These are phyloP conservation scores for Lachnellula hyalina DNA, from an alignment of 2,329 filamentous ascomycete species.

Conservation along the genomic window DNA sequence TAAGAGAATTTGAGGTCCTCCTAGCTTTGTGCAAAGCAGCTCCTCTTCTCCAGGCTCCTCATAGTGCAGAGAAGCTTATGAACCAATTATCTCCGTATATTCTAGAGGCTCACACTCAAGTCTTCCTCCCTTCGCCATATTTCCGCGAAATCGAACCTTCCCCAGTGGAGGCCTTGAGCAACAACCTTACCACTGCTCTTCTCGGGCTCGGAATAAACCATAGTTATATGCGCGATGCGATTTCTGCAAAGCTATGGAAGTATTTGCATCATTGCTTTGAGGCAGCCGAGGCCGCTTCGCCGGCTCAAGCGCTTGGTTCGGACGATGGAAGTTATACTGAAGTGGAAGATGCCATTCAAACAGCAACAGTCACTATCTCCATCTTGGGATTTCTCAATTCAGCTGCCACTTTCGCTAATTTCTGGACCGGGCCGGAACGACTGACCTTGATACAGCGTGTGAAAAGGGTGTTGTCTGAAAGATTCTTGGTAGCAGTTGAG, in stretches of 20 bases:
- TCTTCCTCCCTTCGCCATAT: conserved; percentile 73
- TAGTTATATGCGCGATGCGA: conserved; percentile 58
- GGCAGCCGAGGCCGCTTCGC: conserved; percentile 52
- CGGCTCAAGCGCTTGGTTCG: conserved; percentile 48
- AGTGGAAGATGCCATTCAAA: conserved; percentile 61
- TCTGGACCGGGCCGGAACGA: conserved; percentile 75
- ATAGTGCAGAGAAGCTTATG: conserved; percentile 74
- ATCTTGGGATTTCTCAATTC: conserved; percentile 88
- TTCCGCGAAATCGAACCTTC: conserved; percentile 80
- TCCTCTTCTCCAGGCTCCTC: conserved; percentile 61
- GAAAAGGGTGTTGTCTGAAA: conserved; percentile 70
- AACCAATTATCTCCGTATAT: conserved; percentile 78
- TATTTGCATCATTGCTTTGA: conserved; percentile 69
- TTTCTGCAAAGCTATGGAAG: conserved; percentile 60
- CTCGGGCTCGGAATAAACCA: conserved; percentile 76
- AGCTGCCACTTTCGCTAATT: conserved; percentile 68
- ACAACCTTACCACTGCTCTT: conserved; percentile 72
- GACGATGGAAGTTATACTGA: conserved; percentile 43
- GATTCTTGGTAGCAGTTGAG: conserved; percentile 81
- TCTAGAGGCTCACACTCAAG: conserved; percentile 74
- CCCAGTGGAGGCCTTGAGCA: conserved; percentile 79
- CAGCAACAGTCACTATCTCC: conserved; percentile 74
- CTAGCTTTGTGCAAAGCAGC: conserved; percentile 88
- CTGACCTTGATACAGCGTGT: conserved; percentile 67
- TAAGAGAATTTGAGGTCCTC: conserved; percentile 87